Evolutionary conservation across 140 eudicot species (phyloP), one percentile per base, ranked within the genome.

Genomic region (Stevia rebaudiana): DNA sequence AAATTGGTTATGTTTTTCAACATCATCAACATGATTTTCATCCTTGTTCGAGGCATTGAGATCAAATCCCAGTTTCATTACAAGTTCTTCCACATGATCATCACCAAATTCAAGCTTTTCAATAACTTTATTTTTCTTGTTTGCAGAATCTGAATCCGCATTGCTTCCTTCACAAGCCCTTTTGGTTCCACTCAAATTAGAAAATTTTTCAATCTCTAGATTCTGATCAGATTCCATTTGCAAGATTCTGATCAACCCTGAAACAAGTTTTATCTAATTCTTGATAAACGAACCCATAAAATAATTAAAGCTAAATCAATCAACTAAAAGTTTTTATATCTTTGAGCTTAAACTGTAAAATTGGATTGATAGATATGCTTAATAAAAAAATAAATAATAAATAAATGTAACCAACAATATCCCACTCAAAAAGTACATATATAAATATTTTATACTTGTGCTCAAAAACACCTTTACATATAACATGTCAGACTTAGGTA

Each of bases 181-280:
- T 49, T 49, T 49, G 25, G 55, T 49, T 49, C 55, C 55, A 49
- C 28, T 49, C 13, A 49, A 49, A 49, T 49, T 49, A 49, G n/a
- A 49, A 49, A 49, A 28, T 19, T 19, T 19, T 6, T 49, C 13
- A 21, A 19, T 49, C 30, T 13, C 28, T 8, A 18, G 28, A 49
- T 49, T 49, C 30, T 49, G n/a, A 49, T 49, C 55, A 49, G 30
- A 49, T 49, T 47, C 53, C 53, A 47, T 48, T 18, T 17, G 13
- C 54, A 8, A 16, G 52, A 46, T 15, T 48, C 11, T 28, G 19
- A 48, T 48, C 22, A 48, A 48, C 25, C 55, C 55, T 48, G 55
- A 48, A 48, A 48, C 28, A 28, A 48, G 10, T 48, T 48, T 48
- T 18, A 48, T n/a, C 52, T 12, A 13, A 43, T 43, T 43, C 49